These are phyloP conservation scores for Chenopodium suecicum DNA, from an alignment of 148 eudicot genomes.

Conservation along the genomic window DNA sequence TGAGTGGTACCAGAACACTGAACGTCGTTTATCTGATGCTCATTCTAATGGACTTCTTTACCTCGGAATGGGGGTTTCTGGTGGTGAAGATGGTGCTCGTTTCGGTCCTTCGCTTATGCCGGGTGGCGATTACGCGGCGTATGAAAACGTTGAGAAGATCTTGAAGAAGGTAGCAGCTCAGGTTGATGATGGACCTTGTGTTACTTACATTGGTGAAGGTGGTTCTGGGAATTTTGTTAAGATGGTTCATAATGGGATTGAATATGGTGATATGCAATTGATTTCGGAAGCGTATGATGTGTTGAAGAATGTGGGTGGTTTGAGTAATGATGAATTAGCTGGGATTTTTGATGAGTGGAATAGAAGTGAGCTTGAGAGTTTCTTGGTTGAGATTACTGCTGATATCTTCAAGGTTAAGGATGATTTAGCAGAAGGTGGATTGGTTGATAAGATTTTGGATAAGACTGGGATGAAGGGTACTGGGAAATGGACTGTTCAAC, in stretches of 20 bases:
- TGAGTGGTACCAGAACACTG: constrained; percentile 85
- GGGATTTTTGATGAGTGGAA: constrained; percentile 77
- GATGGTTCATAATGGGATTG: constrained; percentile 91
- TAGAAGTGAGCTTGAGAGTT: constrained; percentile 74
- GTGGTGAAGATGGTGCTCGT: constrained; percentile 82
- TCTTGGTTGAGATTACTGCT: constrained; percentile 72
- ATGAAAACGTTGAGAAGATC: constrained; percentile 42
- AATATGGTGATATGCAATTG: constrained; percentile 87
- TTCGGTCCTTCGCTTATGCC: constrained; percentile 78
- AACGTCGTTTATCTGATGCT: constrained; percentile 52
- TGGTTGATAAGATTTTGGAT: constrained; percentile 83
- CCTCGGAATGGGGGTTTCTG: constrained; percentile 83
- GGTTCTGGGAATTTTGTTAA: constrained; percentile 85
- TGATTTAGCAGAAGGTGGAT: constrained; percentile 50
- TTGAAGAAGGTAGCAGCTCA: constrained; percentile 73
- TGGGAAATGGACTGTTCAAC: constrained; percentile 93
- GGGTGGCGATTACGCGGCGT: constrained; percentile 64
- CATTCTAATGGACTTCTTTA: constrained; percentile 43
- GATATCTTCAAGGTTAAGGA: constrained; percentile 78
- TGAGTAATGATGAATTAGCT: constrained; percentile 60
- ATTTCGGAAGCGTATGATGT: constrained; percentile 85
- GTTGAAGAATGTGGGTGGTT: constrained; percentile 62
- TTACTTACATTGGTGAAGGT: constrained; percentile 80
- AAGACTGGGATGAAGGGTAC: constrained; percentile 96
- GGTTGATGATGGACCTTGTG: constrained; percentile 87